Base-by-base conservation (phyloP, 306 rosid genomes). In the Vicia faba region DNA sequence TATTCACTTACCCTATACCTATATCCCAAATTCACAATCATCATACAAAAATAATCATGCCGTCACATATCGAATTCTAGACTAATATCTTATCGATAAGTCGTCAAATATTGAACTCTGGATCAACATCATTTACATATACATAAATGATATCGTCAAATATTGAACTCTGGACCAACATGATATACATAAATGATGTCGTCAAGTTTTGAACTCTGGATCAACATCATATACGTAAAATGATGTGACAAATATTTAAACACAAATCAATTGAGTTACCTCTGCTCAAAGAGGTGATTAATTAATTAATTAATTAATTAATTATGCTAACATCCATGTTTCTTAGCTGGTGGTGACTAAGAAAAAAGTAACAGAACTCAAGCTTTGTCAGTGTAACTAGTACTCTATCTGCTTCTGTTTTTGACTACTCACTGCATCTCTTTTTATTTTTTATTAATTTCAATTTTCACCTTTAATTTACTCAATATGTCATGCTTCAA, bases 1-100 rank as follows among this genome's bases (percentile, higher is more conserved):
- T 86, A 88, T 29, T 49, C 82, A 64, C 46, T 78, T 80, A 73
- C 78, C 8, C 61, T 78, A 64, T 46, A 74, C 70, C 96, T 49
- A 18, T 25, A 25, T 45, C n/a, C n/a, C n/a, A n/a, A n/a, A n/a
- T n/a, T n/a, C 51, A 45, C 16, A 4, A 48, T 48, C 23, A 48
- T 43, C 46, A 43, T 43, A 33, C 38, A 33, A 33, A 33, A 9
- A 33, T n/a, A 6, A 33, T 8, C 8, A 1, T 33, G 0, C 0
- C 9, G 38, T 33, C 38, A 33, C 2, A 7, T 33, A 33, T 33
- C 38, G 0, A 7, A 33, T 9, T 7, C 8, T 6, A 31, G 8
- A 31, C 36, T 2, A 31, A 31, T 6, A 31, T 5, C 2, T 31
- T 31, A 31, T 31, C 5, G 0, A 31, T 1, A 31, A 31, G 31